These are phyloP conservation scores for Chytriomyces sp. DNA, from an alignment of 192 early-diverging fungal species.

Conservation along the genomic window DNA sequence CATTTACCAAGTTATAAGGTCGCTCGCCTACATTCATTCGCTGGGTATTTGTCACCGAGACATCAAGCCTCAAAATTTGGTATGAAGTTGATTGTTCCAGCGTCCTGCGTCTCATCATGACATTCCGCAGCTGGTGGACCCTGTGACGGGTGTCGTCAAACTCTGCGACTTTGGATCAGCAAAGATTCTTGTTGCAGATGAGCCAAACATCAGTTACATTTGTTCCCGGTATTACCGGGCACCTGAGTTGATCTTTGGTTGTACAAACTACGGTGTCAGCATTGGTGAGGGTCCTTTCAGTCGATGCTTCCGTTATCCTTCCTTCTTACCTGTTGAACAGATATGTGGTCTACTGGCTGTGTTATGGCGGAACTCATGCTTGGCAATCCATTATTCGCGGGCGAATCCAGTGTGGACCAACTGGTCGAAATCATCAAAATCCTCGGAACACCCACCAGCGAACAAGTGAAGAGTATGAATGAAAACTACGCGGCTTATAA, in stretches of 20 bases:
- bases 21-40: conserved; percentile 94
- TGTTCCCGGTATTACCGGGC: conserved; percentile 98
- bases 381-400: conserved; percentile 91
- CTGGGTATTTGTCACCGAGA: conserved; percentile 98
- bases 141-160: conserved; percentile 88
- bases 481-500: conserved; percentile 98
- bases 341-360: conserved; percentile 95
- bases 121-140: conserved; percentile 71
- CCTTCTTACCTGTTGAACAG: conserved; percentile 38
- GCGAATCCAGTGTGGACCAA: conserved; percentile 97
- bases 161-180: conserved; percentile 98
- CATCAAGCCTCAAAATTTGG: conserved; percentile 98
- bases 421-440: conserved; percentile 99
- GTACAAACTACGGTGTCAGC: conserved; percentile 86
- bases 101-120: not conserved
- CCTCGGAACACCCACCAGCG: conserved; percentile 91
- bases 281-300: conserved; percentile 61
- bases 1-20: conserved; percentile 98
- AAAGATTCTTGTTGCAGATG: conserved; percentile 90
- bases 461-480: conserved; percentile 98
- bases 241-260: conserved; percentile 95
- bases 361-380: conserved; percentile 96
- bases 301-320: conserved; percentile 68
- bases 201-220: conserved; percentile 98
- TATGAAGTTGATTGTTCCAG: conserved; percentile 19